Conservation (phyloP, 1,284 basidiomycete species). For the Heterobasidion annosum region DNA sequence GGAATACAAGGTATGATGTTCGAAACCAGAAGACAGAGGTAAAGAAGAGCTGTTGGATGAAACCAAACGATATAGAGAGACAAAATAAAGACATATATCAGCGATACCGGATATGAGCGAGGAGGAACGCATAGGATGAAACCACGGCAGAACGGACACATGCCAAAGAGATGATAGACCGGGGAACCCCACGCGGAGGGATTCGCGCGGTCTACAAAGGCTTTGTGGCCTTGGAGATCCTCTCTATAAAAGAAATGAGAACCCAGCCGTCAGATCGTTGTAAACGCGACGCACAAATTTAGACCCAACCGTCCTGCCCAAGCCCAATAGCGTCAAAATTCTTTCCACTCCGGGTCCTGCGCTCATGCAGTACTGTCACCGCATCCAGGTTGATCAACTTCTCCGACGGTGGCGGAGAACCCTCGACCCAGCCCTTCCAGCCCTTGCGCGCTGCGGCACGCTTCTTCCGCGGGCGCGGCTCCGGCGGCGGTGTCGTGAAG, state of each 20-base stretch:
- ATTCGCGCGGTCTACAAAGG: background rate
- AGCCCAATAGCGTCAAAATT: constrained; percentile 67
- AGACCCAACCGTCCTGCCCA: constrained; percentile 44
- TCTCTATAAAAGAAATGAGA: background rate
- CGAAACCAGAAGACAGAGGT: background rate
- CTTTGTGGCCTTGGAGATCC: background rate
- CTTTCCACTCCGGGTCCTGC: constrained; percentile 70
- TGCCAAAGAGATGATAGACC: background rate
- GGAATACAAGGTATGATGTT: background rate
- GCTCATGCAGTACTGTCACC: constrained; percentile 48
- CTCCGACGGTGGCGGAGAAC: constrained; percentile 68
- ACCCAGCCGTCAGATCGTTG: background rate
- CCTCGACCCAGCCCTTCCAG: constrained; percentile 84
- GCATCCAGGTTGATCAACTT: constrained; percentile 73
- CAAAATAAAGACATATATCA: background rate
- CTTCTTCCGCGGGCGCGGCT: constrained; percentile 42
- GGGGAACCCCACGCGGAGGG: background rate
- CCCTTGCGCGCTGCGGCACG: constrained; percentile 65
- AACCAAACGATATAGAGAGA: background rate
- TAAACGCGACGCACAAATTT: constrained; percentile 4
- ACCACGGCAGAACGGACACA: background rate
- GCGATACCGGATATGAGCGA: background rate
- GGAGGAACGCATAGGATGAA: background rate
- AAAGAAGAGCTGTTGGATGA: background rate
- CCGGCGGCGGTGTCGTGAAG: constrained; percentile 18